These are phyloP conservation scores for Beauveria asiatica DNA, from an alignment of 2,329 filamentous ascomycete species.

Conservation along the genomic window DNA sequence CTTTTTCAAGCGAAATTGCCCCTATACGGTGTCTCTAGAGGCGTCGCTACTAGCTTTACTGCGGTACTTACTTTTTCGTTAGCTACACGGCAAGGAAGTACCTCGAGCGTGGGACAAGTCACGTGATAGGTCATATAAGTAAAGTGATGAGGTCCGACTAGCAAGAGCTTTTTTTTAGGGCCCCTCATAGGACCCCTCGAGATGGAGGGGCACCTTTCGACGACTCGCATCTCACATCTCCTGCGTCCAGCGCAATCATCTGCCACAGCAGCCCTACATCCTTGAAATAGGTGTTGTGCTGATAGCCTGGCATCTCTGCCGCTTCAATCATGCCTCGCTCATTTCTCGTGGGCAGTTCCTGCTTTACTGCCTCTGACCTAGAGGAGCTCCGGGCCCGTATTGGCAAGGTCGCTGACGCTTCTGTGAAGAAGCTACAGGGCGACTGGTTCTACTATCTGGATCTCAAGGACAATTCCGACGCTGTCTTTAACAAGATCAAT, in stretches of 20 bases:
- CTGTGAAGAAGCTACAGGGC: slow-evolving; percentile 41
- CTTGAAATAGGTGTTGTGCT: slow-evolving; percentile 6
- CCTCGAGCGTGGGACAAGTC: neutral
- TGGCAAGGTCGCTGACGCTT: slow-evolving; percentile 33
- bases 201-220: neutral
- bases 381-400: slow-evolving; percentile 37
- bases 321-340: slow-evolving; percentile 25
- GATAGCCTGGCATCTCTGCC: slow-evolving; percentile 7
- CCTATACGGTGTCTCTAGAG: too few species aligned
- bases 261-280: slow-evolving; percentile 3
- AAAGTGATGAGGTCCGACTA: too few species aligned
- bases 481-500: slow-evolving; percentile 36
- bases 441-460: slow-evolving; percentile 61
- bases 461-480: slow-evolving; percentile 38
- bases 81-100: too few species aligned
- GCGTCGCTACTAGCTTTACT: too few species aligned
- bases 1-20: too few species aligned
- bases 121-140: too few species aligned
- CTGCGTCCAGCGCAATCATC: slow-evolving; percentile 1
- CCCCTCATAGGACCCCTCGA: slow-evolving; percentile 2
- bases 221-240: neutral
- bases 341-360: slow-evolving; percentile 34
- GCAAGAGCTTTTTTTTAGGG: neutral
- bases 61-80: too few species aligned
- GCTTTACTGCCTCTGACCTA: slow-evolving; percentile 39